Evolutionary conservation across 257 asterid species (phyloP).

Genomic region (Scutellaria barbata): DNA sequence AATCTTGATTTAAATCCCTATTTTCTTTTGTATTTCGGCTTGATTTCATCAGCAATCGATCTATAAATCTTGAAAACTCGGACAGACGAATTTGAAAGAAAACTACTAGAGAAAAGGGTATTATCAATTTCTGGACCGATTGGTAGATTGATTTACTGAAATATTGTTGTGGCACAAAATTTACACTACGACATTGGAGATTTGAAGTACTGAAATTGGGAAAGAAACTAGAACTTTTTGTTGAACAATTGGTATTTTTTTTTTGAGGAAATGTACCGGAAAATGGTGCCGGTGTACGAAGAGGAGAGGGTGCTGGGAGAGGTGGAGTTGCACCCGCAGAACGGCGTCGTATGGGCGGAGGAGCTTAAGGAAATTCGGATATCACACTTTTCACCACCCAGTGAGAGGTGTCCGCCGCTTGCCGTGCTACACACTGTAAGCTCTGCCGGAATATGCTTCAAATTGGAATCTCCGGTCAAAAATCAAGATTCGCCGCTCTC

Average conservation of each 20-base stretch:
- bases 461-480: constrained; percentile 70
- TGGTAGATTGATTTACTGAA: constrained; percentile 46
- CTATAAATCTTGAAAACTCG: constrained; percentile 47
- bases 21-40: constrained; percentile 6
- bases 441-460: constrained; percentile 69
- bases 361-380: constrained; percentile 71
- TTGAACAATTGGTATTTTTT: background rate
- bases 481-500: constrained; percentile 74
- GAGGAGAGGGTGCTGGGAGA: constrained; percentile 84
- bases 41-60: constrained; percentile 38
- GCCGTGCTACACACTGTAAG: constrained; percentile 80
- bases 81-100: constrained; percentile 41
- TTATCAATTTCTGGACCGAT: constrained; percentile 32
- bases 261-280: constrained; percentile 47
- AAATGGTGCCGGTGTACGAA: constrained; percentile 59
- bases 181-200: constrained; percentile 41
- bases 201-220: constrained; percentile 40
- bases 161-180: constrained; percentile 44
- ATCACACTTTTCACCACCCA: constrained; percentile 71
- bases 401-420: constrained; percentile 94
- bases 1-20: constrained; percentile 47
- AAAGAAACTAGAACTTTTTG: constrained; percentile 22
- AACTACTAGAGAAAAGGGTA: constrained; percentile 30
- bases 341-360: constrained; percentile 58
- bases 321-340: constrained; percentile 61